A percentile compares a stretch with the other conserved stretches of the same genome.
phyloP scores from a whole-genome alignment of 2,329 filamentous ascomycete species.

The Akanthomyces muscarius region DNA sequence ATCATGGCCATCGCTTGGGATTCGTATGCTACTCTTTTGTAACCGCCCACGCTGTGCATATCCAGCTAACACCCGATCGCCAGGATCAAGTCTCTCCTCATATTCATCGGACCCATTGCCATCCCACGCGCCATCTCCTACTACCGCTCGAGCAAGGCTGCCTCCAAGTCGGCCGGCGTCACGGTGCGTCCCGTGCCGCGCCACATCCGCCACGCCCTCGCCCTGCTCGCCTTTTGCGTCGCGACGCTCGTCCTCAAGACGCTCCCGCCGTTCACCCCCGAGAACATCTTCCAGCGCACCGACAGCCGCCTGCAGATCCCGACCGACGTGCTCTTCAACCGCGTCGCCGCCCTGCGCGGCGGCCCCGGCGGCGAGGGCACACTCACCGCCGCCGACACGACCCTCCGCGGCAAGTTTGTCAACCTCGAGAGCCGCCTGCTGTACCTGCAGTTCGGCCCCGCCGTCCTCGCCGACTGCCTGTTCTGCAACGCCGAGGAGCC shows the following conservation, averaged over 20 bases:
- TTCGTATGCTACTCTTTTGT: conserved; percentile 20
- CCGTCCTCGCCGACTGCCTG: conserved; percentile 67
- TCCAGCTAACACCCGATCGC: conserved; percentile 4
- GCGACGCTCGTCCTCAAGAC: conserved; percentile 52
- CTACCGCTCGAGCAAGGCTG: conserved; percentile 53
- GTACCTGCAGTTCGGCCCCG: conserved; percentile 79
- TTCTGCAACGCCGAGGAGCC: conserved; percentile 75
- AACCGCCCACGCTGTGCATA: not conserved
- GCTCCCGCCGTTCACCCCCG: conserved; percentile 63
- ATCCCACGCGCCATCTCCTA: conserved; percentile 62
- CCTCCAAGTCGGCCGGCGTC: conserved; percentile 39
- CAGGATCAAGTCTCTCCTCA: conserved; percentile 51
- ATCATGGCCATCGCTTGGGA: conserved; percentile 13
- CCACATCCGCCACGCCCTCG: conserved; percentile 53
- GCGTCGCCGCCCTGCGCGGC: conserved; percentile 53
- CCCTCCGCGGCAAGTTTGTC: conserved; percentile 64
- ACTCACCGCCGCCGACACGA: conserved; percentile 58
- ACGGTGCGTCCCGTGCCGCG: conserved; percentile 53
- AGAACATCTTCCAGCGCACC: conserved; percentile 78
- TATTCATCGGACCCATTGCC: conserved; percentile 68
- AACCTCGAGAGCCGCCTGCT: conserved; percentile 69
- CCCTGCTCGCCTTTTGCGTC: conserved; percentile 52
- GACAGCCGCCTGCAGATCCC: conserved; percentile 79
- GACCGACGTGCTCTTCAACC: conserved; percentile 78
- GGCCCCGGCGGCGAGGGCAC: conserved; percentile 33